These are phyloP conservation scores for Metarhizium robertsii DNA, from an alignment of 2,329 filamentous ascomycete genomes.

Conservation along the genomic window DNA sequence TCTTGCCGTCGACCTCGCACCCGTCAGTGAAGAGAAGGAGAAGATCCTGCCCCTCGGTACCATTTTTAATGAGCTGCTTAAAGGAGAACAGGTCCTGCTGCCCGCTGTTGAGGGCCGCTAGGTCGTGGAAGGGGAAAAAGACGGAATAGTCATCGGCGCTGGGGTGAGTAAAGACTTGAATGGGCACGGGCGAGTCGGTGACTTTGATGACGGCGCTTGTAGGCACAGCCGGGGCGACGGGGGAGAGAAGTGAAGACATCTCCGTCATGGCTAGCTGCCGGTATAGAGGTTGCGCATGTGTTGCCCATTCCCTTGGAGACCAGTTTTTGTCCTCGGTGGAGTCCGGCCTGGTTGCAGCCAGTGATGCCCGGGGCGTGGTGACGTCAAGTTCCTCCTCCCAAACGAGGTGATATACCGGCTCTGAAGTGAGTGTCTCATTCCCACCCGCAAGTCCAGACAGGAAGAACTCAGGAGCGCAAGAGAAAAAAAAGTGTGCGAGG, in stretches of 20 bases:
- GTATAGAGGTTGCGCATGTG: not conserved
- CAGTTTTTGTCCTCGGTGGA: not conserved
- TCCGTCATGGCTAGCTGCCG: constrained; percentile 1
- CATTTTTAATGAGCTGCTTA: constrained; percentile 23
- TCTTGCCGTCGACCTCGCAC: constrained; percentile 18
- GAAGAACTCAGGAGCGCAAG: no score
- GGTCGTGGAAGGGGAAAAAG: constrained; percentile 29
- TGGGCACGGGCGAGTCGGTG: constrained; percentile 10
- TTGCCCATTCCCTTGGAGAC: not conserved
- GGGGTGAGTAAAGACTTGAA: constrained; percentile 17
- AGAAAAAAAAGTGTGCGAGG: not conserved
- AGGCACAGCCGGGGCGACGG: not conserved
- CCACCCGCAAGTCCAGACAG: not conserved
- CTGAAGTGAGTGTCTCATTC: not conserved
- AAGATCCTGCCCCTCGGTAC: constrained; percentile 21
- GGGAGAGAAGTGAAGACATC: not conserved
- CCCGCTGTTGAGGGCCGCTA: constrained; percentile 19
- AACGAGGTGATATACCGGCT: not conserved
- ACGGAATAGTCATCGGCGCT: constrained; percentile 22
- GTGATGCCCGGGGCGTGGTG: not conserved
- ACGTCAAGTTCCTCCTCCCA: not conserved
- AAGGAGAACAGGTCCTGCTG: constrained; percentile 19
- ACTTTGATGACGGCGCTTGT: not conserved
- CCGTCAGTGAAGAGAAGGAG: constrained; percentile 23
- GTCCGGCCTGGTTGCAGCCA: not conserved